These are phyloP conservation scores for Chrysochromulina tobinii DNA, from an alignment of 78 protist species.

Conservation along the genomic window DNA sequence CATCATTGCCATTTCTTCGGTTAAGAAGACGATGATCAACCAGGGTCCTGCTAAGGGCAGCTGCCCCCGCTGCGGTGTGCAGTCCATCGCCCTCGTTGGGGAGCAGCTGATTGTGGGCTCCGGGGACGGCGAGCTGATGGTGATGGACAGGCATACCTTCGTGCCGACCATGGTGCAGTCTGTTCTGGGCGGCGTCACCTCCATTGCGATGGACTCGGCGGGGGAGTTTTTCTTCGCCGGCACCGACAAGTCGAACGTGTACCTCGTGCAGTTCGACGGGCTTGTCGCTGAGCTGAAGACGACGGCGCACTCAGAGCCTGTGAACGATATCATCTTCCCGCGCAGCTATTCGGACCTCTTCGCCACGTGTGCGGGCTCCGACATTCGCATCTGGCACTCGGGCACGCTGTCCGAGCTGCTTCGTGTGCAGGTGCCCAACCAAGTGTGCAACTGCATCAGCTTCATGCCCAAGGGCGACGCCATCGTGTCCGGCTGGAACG, in stretches of 20 bases:
- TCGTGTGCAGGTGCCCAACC: slow-evolving; percentile 45
- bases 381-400: slow-evolving; percentile 72
- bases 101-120: slow-evolving; percentile 60
- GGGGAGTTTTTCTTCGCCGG: slow-evolving; percentile 32
- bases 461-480: slow-evolving; percentile 57
- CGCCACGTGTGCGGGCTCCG: slow-evolving; percentile 59
- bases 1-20: slow-evolving; percentile 14
- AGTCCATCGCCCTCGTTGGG: not conserved
- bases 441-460: slow-evolving; percentile 44
- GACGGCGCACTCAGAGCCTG: slow-evolving; percentile 44
- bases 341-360: slow-evolving; percentile 57
- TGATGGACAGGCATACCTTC: not conserved
- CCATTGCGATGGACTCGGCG: not conserved
- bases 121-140: slow-evolving; percentile 45
- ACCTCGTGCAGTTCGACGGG: slow-evolving; percentile 23
- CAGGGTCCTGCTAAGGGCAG: slow-evolving; percentile 31
- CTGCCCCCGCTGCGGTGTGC: not conserved
- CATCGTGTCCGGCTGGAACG: slow-evolving; percentile 70
- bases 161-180: not conserved
- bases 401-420: slow-evolving; percentile 59
- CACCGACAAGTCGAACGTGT: not conserved
- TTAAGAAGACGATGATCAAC: not conserved
- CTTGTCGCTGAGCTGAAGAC: slow-evolving; percentile 24
- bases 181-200: not conserved
- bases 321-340: slow-evolving; percentile 69